These are phyloP conservation scores for Fusarium subtropicale DNA, from an alignment of 2,329 filamentous ascomycete species.

Conservation along the genomic window DNA sequence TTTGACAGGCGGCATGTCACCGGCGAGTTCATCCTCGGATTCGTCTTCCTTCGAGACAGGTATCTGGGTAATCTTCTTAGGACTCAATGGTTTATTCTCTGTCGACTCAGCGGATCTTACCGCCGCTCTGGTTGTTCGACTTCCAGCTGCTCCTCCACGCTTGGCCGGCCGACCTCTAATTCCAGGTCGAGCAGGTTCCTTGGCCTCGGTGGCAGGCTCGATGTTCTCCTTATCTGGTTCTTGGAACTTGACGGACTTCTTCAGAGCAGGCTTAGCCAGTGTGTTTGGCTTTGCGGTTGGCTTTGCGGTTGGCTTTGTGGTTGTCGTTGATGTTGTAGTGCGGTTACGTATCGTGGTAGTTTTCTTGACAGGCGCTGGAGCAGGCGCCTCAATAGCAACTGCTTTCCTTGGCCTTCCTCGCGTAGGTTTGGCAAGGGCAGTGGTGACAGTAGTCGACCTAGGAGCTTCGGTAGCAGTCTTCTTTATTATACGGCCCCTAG, in stretches of 20 bases:
- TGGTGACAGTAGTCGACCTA: conserved; percentile 36
- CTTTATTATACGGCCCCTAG: conserved; percentile 46
- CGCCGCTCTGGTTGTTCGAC: conserved; percentile 53
- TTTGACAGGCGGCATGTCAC: conserved; percentile 62
- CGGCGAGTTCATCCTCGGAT: conserved; percentile 71
- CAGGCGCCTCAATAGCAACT: conserved; percentile 43
- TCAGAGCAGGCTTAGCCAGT: conserved; percentile 59
- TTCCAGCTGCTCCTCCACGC: conserved; percentile 47
- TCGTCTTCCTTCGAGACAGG: conserved; percentile 60
- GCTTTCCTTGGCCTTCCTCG: conserved; percentile 60
- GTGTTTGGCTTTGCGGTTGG: conserved; percentile 48
- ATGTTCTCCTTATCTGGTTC: conserved; percentile 74
- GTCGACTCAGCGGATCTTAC: conserved; percentile 50
- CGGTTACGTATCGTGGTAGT: conserved; percentile 47
- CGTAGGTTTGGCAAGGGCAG: conserved; percentile 51
- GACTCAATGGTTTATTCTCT: conserved; percentile 67
- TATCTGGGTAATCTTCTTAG: conserved; percentile 73
- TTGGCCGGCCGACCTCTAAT: conserved; percentile 60
- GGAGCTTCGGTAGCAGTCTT: conserved; percentile 44
- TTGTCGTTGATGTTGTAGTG: conserved; percentile 49
- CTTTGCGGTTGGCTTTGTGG: conserved; percentile 50
- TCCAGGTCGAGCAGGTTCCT: conserved; percentile 52
- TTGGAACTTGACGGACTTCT: conserved; percentile 73
- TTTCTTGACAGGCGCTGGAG: conserved; percentile 50
- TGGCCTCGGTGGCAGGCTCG: conserved; percentile 55